Percentiles rank a stretch among this genome's conserved stretches.
These are phyloP conservation scores for Saturnispora sanitii DNA, from an alignment of 805 yeast genomes.

Conservation along the genomic window DNA sequence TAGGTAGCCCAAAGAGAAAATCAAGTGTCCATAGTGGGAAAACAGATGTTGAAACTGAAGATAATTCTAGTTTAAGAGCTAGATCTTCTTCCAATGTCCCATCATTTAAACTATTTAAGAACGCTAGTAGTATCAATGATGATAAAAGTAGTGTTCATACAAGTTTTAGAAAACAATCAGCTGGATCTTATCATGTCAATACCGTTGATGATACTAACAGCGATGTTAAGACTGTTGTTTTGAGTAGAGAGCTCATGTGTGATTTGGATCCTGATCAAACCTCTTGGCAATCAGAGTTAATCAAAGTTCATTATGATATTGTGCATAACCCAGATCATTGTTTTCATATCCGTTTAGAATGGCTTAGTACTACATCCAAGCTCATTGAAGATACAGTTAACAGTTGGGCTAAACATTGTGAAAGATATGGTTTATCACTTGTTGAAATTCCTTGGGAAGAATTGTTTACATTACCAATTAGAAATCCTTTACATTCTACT, in stretches of 20 bases:
- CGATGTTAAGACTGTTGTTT: slow-evolving; percentile 31
- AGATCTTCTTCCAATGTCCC: slow-evolving; percentile 5
- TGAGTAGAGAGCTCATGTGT: slow-evolving; percentile 56
- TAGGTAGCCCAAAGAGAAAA: slow-evolving; percentile 2
- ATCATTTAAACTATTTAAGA: slow-evolving; percentile 5
- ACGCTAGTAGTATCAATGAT: neutral
- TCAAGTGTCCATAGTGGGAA: slow-evolving; percentile 5
- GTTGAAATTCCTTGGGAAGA: slow-evolving; percentile 93
- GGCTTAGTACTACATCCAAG: slow-evolving; percentile 87
- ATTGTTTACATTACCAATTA: slow-evolving; percentile 59
- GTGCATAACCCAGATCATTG: slow-evolving; percentile 94
- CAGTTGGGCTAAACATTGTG: slow-evolving; percentile 75
- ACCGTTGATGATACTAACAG: slow-evolving; percentile 8
- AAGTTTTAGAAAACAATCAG: neutral
- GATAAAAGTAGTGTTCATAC: neutral
- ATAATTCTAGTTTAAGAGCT: neutral
- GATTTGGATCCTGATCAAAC: slow-evolving; percentile 67
- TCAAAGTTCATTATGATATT: slow-evolving; percentile 80
- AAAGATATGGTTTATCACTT: slow-evolving; percentile 66
- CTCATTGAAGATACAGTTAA: slow-evolving; percentile 69
- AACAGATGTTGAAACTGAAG: slow-evolving; percentile 7
- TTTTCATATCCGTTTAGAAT: slow-evolving; percentile 81
- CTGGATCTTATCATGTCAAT: neutral
- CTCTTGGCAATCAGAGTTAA: slow-evolving; percentile 68
- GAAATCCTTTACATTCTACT: slow-evolving; percentile 84